Percentiles rank a stretch among this genome's conserved stretches.
Conservation (phyloP, 2,329 filamentous ascomycete species). For the Diaporthe humulicola region DNA sequence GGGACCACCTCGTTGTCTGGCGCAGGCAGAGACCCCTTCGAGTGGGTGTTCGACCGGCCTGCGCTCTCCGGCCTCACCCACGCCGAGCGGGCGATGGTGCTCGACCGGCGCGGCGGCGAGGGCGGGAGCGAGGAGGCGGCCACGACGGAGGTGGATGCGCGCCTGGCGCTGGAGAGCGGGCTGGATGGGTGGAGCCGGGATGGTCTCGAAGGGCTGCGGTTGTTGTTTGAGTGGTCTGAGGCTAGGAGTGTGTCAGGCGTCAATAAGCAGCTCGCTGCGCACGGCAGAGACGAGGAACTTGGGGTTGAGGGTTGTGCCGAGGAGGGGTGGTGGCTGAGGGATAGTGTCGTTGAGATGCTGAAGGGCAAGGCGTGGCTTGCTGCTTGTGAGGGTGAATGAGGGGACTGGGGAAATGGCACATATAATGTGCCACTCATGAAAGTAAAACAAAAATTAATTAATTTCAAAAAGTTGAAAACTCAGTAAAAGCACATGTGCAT, state of each 20-base stretch:
- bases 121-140: slow-evolving; percentile 57
- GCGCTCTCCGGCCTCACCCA: slow-evolving; percentile 68
- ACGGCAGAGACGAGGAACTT: slow-evolving; percentile 41
- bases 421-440: too few relatives aligned
- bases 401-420: too few relatives aligned
- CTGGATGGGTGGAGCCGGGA: slow-evolving; percentile 56
- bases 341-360: slow-evolving; percentile 66
- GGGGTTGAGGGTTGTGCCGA: slow-evolving; percentile 42
- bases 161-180: slow-evolving; percentile 74
- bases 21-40: slow-evolving; percentile 65
- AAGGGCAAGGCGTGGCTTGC: slow-evolving; percentile 69
- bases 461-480: neutral
- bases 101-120: slow-evolving; percentile 64
- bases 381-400: slow-evolving; percentile 48
- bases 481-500: too few relatives aligned
- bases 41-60: slow-evolving; percentile 80
- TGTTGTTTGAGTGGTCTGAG: slow-evolving; percentile 70
- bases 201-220: slow-evolving; percentile 60
- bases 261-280: slow-evolving; percentile 29
- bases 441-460: neutral
- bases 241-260: slow-evolving; percentile 52
- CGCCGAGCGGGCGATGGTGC: slow-evolving; percentile 75
- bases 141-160: slow-evolving; percentile 73
- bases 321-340: slow-evolving; percentile 66
- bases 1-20: slow-evolving; percentile 1